Conservation (phyloP, 768 basidiomycete species). For the Collybiopsis confluens region DNA sequence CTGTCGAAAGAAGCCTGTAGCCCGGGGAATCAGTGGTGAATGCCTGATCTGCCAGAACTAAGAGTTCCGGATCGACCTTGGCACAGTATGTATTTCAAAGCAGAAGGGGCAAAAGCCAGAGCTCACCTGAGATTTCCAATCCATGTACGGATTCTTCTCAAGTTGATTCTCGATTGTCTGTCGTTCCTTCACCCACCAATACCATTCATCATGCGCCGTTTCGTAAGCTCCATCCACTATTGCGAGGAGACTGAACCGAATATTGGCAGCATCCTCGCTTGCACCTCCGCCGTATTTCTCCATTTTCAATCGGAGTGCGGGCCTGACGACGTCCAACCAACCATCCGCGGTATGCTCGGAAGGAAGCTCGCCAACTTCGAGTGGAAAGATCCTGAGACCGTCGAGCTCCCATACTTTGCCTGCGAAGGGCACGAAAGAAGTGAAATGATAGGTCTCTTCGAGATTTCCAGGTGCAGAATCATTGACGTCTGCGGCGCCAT, state of each 20-base stretch:
- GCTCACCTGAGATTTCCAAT: constrained; percentile 35
- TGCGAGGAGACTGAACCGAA: constrained; percentile 59
- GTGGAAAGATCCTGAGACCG: constrained; percentile 56
- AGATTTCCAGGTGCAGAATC: constrained; percentile 14
- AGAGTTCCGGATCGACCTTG: constrained; percentile 38
- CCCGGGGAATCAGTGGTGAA: constrained; percentile 24
- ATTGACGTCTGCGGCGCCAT: constrained; percentile 18
- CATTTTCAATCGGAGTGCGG: constrained; percentile 60
- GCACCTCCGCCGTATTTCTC: constrained; percentile 46
- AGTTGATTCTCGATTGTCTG: constrained; percentile 41
- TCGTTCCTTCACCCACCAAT: constrained; percentile 48
- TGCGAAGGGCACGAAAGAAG: constrained; percentile 57
- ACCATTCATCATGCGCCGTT: constrained; percentile 46
- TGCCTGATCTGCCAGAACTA: constrained; percentile 22
- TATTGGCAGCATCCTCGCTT: constrained; percentile 36
- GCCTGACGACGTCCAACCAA: constrained; percentile 63
- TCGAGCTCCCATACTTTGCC: constrained; percentile 73
- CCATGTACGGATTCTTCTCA: constrained; percentile 13
- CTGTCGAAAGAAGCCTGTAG: constrained; percentile 36
- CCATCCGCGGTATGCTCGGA: constrained; percentile 4
- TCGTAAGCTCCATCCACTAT: constrained; percentile 50
- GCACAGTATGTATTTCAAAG: not conserved
- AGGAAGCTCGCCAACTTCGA: constrained; percentile 58
- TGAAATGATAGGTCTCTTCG: constrained; percentile 59
- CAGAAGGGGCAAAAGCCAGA: constrained; percentile 8